phyloP scores from a whole-genome alignment of 371 early-diverging fungal genomes.

The Mortierella sp. region DNA sequence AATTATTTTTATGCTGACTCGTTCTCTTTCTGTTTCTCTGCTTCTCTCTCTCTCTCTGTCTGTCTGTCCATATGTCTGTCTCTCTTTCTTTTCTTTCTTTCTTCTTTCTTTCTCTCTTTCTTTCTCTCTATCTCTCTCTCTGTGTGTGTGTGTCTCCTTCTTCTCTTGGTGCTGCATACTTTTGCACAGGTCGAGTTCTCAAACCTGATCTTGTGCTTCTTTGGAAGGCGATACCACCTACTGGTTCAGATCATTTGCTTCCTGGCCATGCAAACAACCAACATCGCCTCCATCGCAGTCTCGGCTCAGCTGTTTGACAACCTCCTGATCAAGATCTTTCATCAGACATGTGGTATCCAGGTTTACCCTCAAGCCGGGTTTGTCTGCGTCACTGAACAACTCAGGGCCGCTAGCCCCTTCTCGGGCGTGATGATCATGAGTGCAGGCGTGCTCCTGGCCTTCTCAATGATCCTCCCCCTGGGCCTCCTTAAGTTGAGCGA shows the following conservation, averaged over 20 bases:
- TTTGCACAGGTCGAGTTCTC: conserved; percentile 62
- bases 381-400: conserved; percentile 45
- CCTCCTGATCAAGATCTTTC: conserved; percentile 50
- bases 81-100: too few relatives aligned
- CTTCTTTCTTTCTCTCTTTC: not conserved
- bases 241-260: conserved; percentile 64
- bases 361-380: conserved; percentile 33
- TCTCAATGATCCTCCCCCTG: conserved; percentile 63
- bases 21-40: not conserved
- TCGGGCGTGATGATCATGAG: conserved; percentile 63
- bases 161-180: not conserved
- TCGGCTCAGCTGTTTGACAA: conserved; percentile 67
- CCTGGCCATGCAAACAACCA: conserved; percentile 68
- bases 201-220: conserved; percentile 64
- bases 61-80: too few relatives aligned
- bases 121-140: not conserved
- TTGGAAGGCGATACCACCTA: conserved; percentile 63
- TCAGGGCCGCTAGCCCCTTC: conserved; percentile 56
- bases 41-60: too few relatives aligned
- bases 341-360: conserved; percentile 54
- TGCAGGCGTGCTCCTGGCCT: conserved; percentile 61
- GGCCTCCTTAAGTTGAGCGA: conserved; percentile 68
- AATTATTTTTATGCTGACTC: too few relatives aligned
- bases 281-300: conserved; percentile 69
- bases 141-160: not conserved